A percentile compares a stretch with the other conserved stretches of the same genome.
phyloP scores from a whole-genome alignment of 2,329 filamentous ascomycete genomes.

The Apiospora kogelbergensis region DNA sequence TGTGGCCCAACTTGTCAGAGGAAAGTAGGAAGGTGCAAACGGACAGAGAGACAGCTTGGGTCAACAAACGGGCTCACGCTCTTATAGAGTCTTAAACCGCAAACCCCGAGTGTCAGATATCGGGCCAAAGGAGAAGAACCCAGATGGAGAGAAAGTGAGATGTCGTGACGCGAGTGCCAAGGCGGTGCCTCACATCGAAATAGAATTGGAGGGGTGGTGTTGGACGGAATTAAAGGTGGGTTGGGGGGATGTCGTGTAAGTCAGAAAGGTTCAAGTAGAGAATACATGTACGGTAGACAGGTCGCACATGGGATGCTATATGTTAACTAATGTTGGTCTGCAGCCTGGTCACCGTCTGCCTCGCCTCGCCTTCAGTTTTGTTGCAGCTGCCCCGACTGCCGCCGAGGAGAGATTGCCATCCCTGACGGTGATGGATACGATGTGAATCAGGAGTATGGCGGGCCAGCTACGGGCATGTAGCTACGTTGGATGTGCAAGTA shows the following conservation, averaged over 20 bases:
- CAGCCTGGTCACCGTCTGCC: not conserved
- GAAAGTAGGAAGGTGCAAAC: not conserved
- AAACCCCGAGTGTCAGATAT: not conserved
- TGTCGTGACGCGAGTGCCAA: slow-evolving; percentile 18
- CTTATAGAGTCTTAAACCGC: not conserved
- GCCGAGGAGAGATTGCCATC: too few species aligned
- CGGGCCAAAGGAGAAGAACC: not conserved
- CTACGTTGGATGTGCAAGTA: not conserved
- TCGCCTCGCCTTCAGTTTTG: not conserved
- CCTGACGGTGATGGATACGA: too few species aligned
- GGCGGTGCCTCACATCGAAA: slow-evolving; percentile 21
- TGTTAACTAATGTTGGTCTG: not conserved
- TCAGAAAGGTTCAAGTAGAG: not conserved
- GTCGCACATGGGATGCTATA: not conserved
- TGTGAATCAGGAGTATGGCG: too few species aligned
- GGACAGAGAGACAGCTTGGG: not conserved
- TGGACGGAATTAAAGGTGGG: not conserved
- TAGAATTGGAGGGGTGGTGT: slow-evolving; percentile 7
- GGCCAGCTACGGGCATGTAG: too few species aligned
- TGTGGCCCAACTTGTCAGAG: not conserved
- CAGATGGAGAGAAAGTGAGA: not conserved
- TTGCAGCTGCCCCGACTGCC: not conserved
- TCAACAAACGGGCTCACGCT: not conserved
- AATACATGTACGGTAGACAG: not conserved
- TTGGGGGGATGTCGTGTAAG: not conserved